Base-by-base conservation (phyloP, 768 basidiomycete species). In the Mycena polygramma region DNA sequence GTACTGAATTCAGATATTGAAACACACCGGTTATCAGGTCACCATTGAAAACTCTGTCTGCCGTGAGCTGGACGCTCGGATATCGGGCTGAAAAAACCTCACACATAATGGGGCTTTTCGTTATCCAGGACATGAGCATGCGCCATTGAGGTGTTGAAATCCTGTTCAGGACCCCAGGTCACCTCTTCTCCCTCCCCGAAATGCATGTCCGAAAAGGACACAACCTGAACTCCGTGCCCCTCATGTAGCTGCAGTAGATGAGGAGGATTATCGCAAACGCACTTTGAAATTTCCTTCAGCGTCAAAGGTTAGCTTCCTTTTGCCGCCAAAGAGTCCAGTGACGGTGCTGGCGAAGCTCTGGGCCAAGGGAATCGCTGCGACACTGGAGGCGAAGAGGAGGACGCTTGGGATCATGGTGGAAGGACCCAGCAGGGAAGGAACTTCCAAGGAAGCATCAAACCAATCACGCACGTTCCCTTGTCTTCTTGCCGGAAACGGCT, bases 131-230 rank as follows among this genome's bases (percentile, higher is more conserved):
- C 52, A 55, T 37, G 24, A 0, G 60, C 30, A 49, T 67, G 65
- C 19, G 24, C 70, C 15, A 46, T 70, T 26, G 67, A 62, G 22
- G 69, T 70, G 36, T 69, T 65, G 11, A 49, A 55, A 61, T 73
- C 69, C 53, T 70, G 72, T 19, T 66, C 41, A 22, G 66, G 71
- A 37, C 71, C 72, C 72, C 67, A 73, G 11, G 45, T 36, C 14
- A 69, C 72, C 2, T 69, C 49, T 22, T 68, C 67, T 0, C 72
- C 65, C 62, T 73, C 72, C 2, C 72, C 72, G 20, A 73, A 73
- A 51, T 73, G 72, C 72, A 73, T 73, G 43, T 73, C 72, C 59
- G 72, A 73, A 60, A 73, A 71, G 17, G 72, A 73, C 48, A 68
- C 45, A 43, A 70, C 67, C 67, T 69, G 20, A 11, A 41, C 19